Conservation (phyloP, 2,329 filamentous ascomycete species). For the Cladosporium velox region DNA sequence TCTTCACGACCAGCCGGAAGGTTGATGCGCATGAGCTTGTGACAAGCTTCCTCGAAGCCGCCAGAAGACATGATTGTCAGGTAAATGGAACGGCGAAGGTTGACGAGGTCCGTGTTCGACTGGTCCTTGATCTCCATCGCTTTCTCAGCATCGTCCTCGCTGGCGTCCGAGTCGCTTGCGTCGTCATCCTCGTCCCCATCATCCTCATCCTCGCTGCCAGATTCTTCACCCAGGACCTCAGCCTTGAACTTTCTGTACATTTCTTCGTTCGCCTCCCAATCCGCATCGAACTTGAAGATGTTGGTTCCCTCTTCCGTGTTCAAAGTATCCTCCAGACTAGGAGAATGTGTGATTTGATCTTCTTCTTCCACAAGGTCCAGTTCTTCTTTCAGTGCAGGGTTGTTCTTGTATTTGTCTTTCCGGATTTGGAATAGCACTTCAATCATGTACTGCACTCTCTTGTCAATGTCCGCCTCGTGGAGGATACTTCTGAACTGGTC, state of each 20-base stretch:
- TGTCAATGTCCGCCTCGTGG: conserved; percentile 96
- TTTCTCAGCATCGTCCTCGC: conserved; percentile 72
- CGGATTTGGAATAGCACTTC: conserved; percentile 96
- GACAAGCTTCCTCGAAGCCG: conserved; percentile 93
- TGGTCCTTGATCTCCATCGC: conserved; percentile 97
- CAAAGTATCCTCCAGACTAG: conserved; percentile 79
- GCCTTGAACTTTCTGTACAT: conserved; percentile 88
- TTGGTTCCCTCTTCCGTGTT: conserved; percentile 87
- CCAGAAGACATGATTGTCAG: conserved; percentile 96
- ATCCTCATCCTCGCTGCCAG: conserved; percentile 77
- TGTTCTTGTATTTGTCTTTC: conserved; percentile 95
- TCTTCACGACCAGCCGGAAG: conserved; percentile 83
- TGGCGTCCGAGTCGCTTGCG: conserved; percentile 58
- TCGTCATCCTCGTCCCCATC: conserved; percentile 66
- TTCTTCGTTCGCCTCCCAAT: conserved; percentile 89
- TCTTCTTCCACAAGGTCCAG: conserved; percentile 95
- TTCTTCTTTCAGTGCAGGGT: conserved; percentile 86
- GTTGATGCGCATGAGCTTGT: conserved; percentile 89
- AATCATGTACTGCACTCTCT: conserved; percentile 98
- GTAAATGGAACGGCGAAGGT: conserved; percentile 90
- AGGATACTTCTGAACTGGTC: conserved; percentile 94
- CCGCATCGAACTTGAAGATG: conserved; percentile 88
- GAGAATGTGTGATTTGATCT: conserved; percentile 91
- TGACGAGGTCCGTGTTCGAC: conserved; percentile 93
- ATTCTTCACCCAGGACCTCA: conserved; percentile 82